phyloP scores from a whole-genome alignment of 1,284 basidiomycete species.

The Fomitiporia mediterranea region DNA sequence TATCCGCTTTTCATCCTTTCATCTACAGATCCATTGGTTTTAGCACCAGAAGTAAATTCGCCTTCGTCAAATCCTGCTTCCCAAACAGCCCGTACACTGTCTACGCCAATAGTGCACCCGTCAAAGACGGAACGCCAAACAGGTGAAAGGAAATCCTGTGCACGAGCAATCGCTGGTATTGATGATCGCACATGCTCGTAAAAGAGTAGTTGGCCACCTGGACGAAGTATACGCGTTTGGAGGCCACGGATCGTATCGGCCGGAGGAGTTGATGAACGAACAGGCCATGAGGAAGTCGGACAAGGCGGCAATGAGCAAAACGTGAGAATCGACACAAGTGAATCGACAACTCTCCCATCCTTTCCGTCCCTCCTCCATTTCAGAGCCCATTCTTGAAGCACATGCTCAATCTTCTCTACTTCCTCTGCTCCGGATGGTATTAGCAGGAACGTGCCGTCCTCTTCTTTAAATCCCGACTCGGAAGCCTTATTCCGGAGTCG shows the following conservation, averaged over 20 bases:
- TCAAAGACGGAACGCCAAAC: conserved; percentile 54
- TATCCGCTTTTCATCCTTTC: background rate
- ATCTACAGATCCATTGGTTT: background rate
- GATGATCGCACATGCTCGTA: conserved; percentile 62
- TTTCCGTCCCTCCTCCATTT: conserved; percentile 24
- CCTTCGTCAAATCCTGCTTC: conserved; percentile 8
- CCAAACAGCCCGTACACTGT: conserved; percentile 13
- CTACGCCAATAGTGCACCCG: conserved; percentile 40
- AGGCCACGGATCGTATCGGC: conserved; percentile 40
- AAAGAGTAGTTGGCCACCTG: conserved; percentile 55
- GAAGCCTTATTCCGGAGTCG: conserved; percentile 45
- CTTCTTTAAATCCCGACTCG: conserved; percentile 49
- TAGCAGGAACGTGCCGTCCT: conserved; percentile 36
- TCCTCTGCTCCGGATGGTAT: conserved; percentile 59
- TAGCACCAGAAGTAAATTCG: background rate
- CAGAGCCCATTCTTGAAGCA: conserved; percentile 31
- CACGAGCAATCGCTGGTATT: conserved; percentile 49
- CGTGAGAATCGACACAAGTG: conserved; percentile 53
- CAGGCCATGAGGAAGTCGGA: background rate
- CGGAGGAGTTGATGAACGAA: conserved; percentile 28
- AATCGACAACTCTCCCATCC: conserved; percentile 38
- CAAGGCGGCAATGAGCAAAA: conserved; percentile 50
- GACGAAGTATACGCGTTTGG: conserved; percentile 44
- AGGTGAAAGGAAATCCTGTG: conserved; percentile 67
- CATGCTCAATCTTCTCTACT: conserved; percentile 38